Evolutionary conservation across 805 yeast genomes (phyloP), one percentile per base, ranked within the genome.

Genomic region (Blastobotrys muscicola): DNA sequence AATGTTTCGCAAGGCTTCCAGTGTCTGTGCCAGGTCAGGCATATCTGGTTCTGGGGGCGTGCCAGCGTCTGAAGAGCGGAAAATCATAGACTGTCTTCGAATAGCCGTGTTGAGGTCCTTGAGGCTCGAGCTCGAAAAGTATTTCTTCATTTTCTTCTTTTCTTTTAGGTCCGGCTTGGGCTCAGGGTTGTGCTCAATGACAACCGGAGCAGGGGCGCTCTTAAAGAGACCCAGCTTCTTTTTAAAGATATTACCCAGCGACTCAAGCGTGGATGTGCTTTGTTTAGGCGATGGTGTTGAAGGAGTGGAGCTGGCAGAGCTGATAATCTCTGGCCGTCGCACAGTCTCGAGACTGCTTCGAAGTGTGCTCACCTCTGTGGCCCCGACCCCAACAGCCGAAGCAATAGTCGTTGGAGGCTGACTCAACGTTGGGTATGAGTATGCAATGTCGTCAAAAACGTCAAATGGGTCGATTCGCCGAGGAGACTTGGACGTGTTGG

Each of bases 381-480:
- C 35, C 6, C 26, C 26, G 8, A 35, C 35, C 26, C n/a, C 5
- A 14, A 14, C 39, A 9, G 52, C 46, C 16, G 52, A 44, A 2
- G 51, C 43, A 42, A 50, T 49, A 2, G 50, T 40, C 3, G 54
- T 48, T 20, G 26, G 26, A 4, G 26, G 26, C 26, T 20, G 26
- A 6, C 26, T 20, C 26, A 20, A 20, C 6, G 26, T 20, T 2
- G 54, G 54, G 38, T 50, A 49, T 1, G 56, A 49, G 49, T 64
- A 64, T 10, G 65, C 66, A n/a, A 54, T 53, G 30, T 58, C 63
- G 44, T 64, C 68, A 47, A 62, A 62, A 8, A 62, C 62, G 42
- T 64, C 68, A 48, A 53, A 64, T 12, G 65, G 58, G 43, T 57
- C 54, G 10, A 55, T 55, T 6, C 65, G 48, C 14, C 38, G 34